A percentile compares a stretch with the other conserved stretches of the same genome.
These are phyloP conservation scores for Tranzscheliella williamsii DNA, from an alignment of 1,284 basidiomycete genomes.

Conservation along the genomic window DNA sequence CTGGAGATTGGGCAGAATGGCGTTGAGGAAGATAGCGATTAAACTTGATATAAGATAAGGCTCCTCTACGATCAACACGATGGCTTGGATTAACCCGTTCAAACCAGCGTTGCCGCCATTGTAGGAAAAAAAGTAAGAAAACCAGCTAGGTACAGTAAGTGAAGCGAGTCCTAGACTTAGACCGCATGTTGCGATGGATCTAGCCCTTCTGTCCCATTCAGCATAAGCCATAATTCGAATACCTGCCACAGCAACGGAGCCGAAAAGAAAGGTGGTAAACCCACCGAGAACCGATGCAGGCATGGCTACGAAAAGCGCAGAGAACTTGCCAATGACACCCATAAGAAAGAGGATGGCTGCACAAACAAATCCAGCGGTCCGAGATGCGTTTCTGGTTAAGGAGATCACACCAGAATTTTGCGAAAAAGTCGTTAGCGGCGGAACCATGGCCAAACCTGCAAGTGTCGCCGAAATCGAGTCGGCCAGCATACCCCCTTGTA, in stretches of 20 bases:
- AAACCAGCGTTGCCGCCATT: conserved; percentile 9
- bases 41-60: conserved; percentile 30
- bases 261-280: conserved; percentile 33
- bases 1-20: conserved; percentile 12
- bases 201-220: conserved; percentile 26
- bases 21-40: conserved; percentile 23
- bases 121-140: conserved; percentile 34
- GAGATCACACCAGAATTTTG: conserved; percentile 34
- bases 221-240: conserved; percentile 36
- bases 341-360: conserved; percentile 27
- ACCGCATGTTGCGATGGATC: conserved; percentile 26
- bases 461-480: conserved; percentile 27
- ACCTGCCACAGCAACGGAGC: conserved; percentile 23
- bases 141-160: conserved; percentile 23
- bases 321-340: conserved; percentile 30
- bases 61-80: conserved; percentile 32
- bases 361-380: conserved; percentile 22
- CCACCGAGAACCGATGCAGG: conserved; percentile 22
- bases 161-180: conserved; percentile 21
- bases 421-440: conserved; percentile 26
- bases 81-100: conserved; percentile 22
- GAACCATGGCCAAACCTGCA: conserved; percentile 18
- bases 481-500: conserved; percentile 34
- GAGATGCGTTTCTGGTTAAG: conserved; percentile 22
- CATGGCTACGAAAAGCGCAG: conserved; percentile 26